phyloP scores from a whole-genome alignment of 441 rosid genomes.

The Biscutella auriculata region DNA sequence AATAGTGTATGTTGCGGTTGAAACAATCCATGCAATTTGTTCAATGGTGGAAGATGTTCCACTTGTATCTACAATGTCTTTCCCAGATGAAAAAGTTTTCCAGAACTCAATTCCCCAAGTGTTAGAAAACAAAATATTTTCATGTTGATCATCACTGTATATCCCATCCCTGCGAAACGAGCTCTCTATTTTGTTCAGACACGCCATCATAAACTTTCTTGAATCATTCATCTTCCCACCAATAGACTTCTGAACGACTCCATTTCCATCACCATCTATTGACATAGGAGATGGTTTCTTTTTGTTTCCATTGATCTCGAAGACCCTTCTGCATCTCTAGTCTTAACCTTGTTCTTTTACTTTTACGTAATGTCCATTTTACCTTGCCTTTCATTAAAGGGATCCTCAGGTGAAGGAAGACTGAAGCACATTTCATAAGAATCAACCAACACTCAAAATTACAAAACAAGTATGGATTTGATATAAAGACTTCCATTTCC shows the following conservation, averaged over 20 bases:
- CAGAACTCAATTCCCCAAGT: conserved; percentile 81
- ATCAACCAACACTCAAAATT: neutral
- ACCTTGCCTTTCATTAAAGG: conserved; percentile 51
- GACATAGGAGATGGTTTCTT: conserved; percentile 12
- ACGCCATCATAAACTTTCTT: conserved; percentile 43
- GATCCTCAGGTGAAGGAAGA: conserved; percentile 74
- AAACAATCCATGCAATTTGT: conserved; percentile 79
- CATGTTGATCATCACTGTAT: conserved; percentile 13
- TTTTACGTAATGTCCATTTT: conserved; percentile 25
- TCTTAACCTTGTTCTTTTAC: conserved; percentile 26
- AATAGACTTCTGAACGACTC: neutral
- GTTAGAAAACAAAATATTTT: conserved; percentile 39
- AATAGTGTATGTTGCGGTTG: conserved; percentile 63
- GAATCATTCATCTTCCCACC: conserved; percentile 30
- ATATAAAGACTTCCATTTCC: neutral
- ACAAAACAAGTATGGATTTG: no score
- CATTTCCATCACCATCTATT: neutral
- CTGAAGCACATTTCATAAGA: conserved; percentile 86
- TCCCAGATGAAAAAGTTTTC: conserved; percentile 44
- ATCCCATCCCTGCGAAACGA: conserved; percentile 26
- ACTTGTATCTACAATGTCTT: conserved; percentile 52
- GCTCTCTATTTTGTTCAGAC: conserved; percentile 52
- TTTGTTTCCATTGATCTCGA: neutral
- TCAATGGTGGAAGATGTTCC: conserved; percentile 42
- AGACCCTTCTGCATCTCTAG: neutral